Conservation (phyloP, 2,329 filamentous ascomycete species). For the Chrysosporium keratinophilum region DNA sequence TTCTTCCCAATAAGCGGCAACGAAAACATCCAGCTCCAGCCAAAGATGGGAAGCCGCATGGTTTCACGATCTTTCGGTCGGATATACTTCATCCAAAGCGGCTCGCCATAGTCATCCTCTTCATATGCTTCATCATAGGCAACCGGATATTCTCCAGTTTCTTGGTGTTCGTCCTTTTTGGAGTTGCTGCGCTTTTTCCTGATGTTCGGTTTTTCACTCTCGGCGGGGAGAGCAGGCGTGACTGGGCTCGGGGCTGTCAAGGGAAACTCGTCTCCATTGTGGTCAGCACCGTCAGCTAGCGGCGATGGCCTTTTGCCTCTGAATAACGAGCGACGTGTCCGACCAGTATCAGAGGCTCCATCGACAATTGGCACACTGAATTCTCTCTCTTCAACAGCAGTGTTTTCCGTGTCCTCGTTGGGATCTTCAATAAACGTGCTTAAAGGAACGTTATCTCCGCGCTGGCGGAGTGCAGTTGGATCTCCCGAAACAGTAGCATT, state of each 20-base stretch:
- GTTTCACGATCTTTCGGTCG: slow-evolving; percentile 73
- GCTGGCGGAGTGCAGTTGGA: slow-evolving; percentile 1
- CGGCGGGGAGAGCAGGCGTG: slow-evolving; percentile 16
- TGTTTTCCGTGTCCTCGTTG: not conserved
- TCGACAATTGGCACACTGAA: slow-evolving; percentile 2
- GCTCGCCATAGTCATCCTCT: slow-evolving; percentile 52
- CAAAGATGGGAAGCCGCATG: slow-evolving; percentile 59
- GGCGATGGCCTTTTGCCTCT: slow-evolving; percentile 2
- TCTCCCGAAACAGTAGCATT: not conserved
- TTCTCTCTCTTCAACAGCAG: not conserved
- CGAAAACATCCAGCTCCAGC: slow-evolving; percentile 59
- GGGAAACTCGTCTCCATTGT: slow-evolving; percentile 27
- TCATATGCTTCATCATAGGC: slow-evolving; percentile 54
- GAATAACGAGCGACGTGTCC: not conserved
- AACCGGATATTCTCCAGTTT: slow-evolving; percentile 45
- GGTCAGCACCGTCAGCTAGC: slow-evolving; percentile 19
- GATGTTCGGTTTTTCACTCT: not conserved
- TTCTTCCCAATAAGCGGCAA: slow-evolving; percentile 76
- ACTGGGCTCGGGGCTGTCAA: slow-evolving; percentile 26
- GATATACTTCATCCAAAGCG: slow-evolving; percentile 74
- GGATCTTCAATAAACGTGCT: not conserved
- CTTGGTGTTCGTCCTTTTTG: slow-evolving; percentile 16
- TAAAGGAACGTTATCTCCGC: not conserved
- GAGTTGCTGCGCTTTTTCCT: slow-evolving; percentile 6
- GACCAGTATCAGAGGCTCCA: slow-evolving; percentile 2